These are phyloP conservation scores for Aspergillus awamori DNA, from an alignment of 2,329 filamentous ascomycete species.

Conservation along the genomic window DNA sequence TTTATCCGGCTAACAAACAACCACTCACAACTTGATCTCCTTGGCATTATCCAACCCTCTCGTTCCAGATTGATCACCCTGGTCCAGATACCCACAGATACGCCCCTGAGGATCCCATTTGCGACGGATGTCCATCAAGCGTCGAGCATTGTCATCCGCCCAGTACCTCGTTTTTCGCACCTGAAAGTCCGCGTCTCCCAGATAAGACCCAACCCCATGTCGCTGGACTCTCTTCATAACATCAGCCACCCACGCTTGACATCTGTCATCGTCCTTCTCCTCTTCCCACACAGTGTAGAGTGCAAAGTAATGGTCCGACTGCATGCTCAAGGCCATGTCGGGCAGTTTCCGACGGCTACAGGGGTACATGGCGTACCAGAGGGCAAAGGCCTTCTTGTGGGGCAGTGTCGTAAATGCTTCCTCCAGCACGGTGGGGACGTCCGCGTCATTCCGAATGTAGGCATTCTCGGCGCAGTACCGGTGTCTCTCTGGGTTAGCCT, in stretches of 20 bases:
- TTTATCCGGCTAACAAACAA: neutral
- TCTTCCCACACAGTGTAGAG: slow-evolving; percentile 57
- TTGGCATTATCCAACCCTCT: slow-evolving; percentile 48
- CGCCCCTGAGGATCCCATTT: slow-evolving; percentile 30
- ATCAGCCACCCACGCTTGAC: slow-evolving; percentile 49
- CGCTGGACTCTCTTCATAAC: slow-evolving; percentile 46
- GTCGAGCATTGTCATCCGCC: slow-evolving; percentile 46
- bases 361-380: slow-evolving; percentile 58
- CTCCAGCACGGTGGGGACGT: slow-evolving; percentile 51
- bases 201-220: slow-evolving; percentile 54
- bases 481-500: slow-evolving; percentile 53
- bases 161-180: slow-evolving; percentile 53
- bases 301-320: slow-evolving; percentile 60
- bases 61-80: slow-evolving; percentile 47
- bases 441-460: slow-evolving; percentile 52
- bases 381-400: slow-evolving; percentile 47
- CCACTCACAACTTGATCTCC: slow-evolving; percentile 29
- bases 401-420: slow-evolving; percentile 54
- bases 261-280: slow-evolving; percentile 48
- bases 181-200: slow-evolving; percentile 60
- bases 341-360: slow-evolving; percentile 45
- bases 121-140: slow-evolving; percentile 45
- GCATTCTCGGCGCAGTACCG: slow-evolving; percentile 57
- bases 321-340: slow-evolving; percentile 60
- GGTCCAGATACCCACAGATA: slow-evolving; percentile 51